A percentile compares a stretch with the other conserved stretches of the same genome.
phyloP scores from a whole-genome alignment of 345 rosid genomes.

The Zanthoxylum bungeanum region DNA sequence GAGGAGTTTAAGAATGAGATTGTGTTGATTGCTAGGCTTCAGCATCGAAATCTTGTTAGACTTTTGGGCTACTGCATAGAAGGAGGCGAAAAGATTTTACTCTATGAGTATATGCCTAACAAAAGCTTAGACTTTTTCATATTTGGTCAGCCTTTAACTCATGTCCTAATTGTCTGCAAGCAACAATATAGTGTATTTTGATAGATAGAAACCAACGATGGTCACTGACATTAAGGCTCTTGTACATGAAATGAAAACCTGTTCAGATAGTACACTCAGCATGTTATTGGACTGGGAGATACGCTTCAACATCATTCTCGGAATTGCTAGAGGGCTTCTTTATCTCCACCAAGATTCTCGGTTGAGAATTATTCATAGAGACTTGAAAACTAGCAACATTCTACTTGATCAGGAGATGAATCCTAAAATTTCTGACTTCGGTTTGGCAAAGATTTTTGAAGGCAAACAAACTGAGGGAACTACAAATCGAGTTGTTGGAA shows the following conservation, averaged over 20 bases:
- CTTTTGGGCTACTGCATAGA: slow-evolving; percentile 49
- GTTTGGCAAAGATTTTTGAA: slow-evolving; percentile 63
- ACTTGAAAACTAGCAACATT: slow-evolving; percentile 59
- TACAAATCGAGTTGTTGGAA: slow-evolving; percentile 63
- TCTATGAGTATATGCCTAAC: slow-evolving; percentile 61
- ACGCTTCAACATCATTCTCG: slow-evolving; percentile 47
- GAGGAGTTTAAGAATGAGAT: slow-evolving; percentile 61
- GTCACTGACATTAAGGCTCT: neutral
- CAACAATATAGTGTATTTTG: neutral
- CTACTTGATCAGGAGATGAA: slow-evolving; percentile 63
- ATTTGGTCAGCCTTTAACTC: slow-evolving; percentile 40
- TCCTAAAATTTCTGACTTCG: slow-evolving; percentile 75
- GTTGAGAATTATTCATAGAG: slow-evolving; percentile 67
- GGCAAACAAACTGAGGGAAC: slow-evolving; percentile 45
- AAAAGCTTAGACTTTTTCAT: slow-evolving; percentile 56
- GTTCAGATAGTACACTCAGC: slow-evolving; percentile 34
- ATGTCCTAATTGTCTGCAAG: neutral
- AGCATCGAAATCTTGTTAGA: slow-evolving; percentile 55
- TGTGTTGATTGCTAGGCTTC: slow-evolving; percentile 49
- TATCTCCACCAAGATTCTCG: slow-evolving; percentile 82
- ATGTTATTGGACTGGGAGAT: slow-evolving; percentile 44
- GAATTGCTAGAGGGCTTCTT: slow-evolving; percentile 58
- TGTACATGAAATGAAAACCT: neutral
- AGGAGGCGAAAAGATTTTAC: slow-evolving; percentile 46
- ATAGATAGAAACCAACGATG: neutral